These are phyloP conservation scores for Russula dissimulans DNA, from an alignment of 768 basidiomycete species.

Conservation along the genomic window DNA sequence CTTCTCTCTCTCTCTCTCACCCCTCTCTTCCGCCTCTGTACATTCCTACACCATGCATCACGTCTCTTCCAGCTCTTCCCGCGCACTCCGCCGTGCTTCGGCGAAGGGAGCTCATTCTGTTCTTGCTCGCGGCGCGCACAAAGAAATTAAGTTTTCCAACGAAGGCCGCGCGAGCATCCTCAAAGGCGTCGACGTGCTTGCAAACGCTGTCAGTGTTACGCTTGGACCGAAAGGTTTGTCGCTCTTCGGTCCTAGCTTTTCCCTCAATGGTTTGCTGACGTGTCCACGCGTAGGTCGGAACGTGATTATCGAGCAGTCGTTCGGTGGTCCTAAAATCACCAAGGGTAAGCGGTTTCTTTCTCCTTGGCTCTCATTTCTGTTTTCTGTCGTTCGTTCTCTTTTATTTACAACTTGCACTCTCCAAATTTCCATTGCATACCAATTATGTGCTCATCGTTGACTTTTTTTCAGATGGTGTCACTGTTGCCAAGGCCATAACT, in stretches of 20 bases:
- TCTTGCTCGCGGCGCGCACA: slow-evolving; percentile 70
- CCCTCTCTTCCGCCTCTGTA: background rate
- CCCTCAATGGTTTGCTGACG: slow-evolving; percentile 15
- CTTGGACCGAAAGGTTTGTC: slow-evolving; percentile 85
- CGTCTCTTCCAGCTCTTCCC: slow-evolving; percentile 54
- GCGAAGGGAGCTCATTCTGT: slow-evolving; percentile 45
- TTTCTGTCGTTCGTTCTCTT: too few relatives aligned
- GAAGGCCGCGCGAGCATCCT: slow-evolving; percentile 90
- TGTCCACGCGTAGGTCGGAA: slow-evolving; percentile 58
- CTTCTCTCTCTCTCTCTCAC: slow-evolving; percentile 11
- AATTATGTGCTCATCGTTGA: background rate
- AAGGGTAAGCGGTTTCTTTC: slow-evolving; percentile 49
- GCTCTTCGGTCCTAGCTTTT: background rate
- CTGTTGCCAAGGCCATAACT: slow-evolving; percentile 89
- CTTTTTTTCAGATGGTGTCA: slow-evolving; percentile 71
- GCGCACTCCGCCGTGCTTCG: slow-evolving; percentile 60
- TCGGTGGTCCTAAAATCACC: slow-evolving; percentile 88
- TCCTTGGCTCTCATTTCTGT: too few relatives aligned
- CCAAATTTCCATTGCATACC: too few relatives aligned
- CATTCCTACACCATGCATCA: slow-evolving; percentile 49
- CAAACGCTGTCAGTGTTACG: slow-evolving; percentile 93
- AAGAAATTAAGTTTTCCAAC: slow-evolving; percentile 96
- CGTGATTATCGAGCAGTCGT: slow-evolving; percentile 95
- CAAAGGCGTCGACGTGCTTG: slow-evolving; percentile 92
- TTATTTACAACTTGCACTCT: too few relatives aligned